phyloP scores from a whole-genome alignment of 2,329 filamentous ascomycete species.

The Ceratocystis diversiconidia region DNA sequence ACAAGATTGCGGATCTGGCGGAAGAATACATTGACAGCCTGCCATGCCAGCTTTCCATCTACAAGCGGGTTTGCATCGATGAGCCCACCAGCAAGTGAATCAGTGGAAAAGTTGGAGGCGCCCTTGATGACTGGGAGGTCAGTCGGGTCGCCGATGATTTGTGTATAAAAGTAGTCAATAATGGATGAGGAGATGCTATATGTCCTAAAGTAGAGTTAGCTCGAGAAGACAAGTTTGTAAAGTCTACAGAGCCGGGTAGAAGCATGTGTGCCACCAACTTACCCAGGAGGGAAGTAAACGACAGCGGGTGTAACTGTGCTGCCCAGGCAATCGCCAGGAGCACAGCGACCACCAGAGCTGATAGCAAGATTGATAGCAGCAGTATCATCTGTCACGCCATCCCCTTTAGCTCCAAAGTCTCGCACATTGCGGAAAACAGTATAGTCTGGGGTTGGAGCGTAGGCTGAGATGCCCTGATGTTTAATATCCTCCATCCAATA shows the following conservation, averaged over 20 bases:
- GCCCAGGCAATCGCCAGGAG: slow-evolving; percentile 23
- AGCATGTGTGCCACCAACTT: slow-evolving; percentile 12
- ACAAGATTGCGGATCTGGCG: slow-evolving; percentile 44
- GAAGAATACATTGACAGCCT: slow-evolving; percentile 45
- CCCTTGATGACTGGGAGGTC: slow-evolving; percentile 43
- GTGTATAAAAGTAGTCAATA: slow-evolving; percentile 64
- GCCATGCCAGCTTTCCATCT: slow-evolving; percentile 32
- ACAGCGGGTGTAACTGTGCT: slow-evolving; percentile 27
- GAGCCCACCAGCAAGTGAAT: slow-evolving; percentile 26
- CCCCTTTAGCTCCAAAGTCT: slow-evolving; percentile 30
- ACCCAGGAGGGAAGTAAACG: slow-evolving; percentile 29
- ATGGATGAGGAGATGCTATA: slow-evolving; percentile 60
- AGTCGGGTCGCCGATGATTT: slow-evolving; percentile 57
- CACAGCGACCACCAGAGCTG: slow-evolving; percentile 30
- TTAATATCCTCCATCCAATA: slow-evolving; percentile 33
- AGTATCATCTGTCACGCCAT: slow-evolving; percentile 27
- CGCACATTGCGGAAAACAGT: slow-evolving; percentile 36
- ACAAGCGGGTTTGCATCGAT: slow-evolving; percentile 36
- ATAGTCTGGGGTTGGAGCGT: slow-evolving; percentile 30
- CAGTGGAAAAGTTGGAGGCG: slow-evolving; percentile 31
- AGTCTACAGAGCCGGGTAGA: neutral
- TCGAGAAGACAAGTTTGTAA: neutral
- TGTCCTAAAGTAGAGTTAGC: slow-evolving; percentile 30
- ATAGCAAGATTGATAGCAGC: slow-evolving; percentile 27
- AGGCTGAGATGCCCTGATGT: slow-evolving; percentile 35